Evolutionary conservation across 2,329 filamentous ascomycete genomes (phyloP), one percentile per base, ranked within the genome.

Genomic region (Alternaria tenuissima): DNA sequence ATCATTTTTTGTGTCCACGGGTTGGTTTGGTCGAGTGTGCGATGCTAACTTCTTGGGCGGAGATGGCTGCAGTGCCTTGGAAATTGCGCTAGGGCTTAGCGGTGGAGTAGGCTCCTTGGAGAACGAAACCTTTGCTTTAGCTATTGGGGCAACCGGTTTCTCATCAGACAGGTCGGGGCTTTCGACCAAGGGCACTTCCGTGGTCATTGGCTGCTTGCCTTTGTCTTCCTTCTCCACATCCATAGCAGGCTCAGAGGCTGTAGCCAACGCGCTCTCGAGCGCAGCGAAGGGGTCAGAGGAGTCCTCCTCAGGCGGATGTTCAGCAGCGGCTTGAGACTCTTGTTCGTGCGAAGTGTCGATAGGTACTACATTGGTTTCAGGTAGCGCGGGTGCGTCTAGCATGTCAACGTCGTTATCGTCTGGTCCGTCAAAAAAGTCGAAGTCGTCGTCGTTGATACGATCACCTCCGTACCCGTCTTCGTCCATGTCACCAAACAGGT

Each of bases 401-500:
- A 79, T 77, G 24, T 76, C 71, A 22, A 74, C 63, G 28, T 77
- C 75, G n/a, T 75, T 77, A 42, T 75, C 80, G 47, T 80, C 81
- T 2, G 83, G 84, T 62, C 90, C 88, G 69, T 94, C 91, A 67
- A 94, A 94, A 76, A 94, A 94, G 73, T 87, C 92, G 74, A 94
- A 94, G 72, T 95, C 92, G 6, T 88, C 91, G 67, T 95, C 92
- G 1, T 90, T 93, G n/a, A 94, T 82, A n/a, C 81, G 87, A 63
- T 87, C 85, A n/a, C 88, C 86, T n/a, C 85, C 88, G 77, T 92
- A 92, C 66, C 90, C 86, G 65, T 92, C 89, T 8, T 85, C 86
- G 12, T 88, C 88, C 66, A 91, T 83, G 55, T 91, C 89, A 46
- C 64, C 69, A 70, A 92, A 91, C 5, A 92, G 80, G 67, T 89